Evolutionary conservation across 768 basidiomycete species (phyloP).

Genomic region (Rhodotorula kratochvilovae): DNA sequence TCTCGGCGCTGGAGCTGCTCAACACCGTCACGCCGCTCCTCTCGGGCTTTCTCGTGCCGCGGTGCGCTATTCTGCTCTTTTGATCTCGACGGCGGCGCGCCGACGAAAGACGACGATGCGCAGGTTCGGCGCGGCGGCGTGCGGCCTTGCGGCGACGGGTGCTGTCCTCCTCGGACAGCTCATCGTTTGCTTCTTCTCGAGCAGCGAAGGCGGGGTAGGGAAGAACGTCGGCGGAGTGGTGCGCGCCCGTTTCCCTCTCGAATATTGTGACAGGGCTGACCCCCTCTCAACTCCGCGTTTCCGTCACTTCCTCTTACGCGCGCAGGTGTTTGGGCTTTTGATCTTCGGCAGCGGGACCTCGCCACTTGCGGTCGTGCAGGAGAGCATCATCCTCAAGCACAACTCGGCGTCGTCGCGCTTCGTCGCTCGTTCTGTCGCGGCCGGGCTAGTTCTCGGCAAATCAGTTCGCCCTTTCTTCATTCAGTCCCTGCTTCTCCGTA

Average conservation of each 20-base stretch:
- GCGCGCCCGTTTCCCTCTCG: too few relatives aligned
- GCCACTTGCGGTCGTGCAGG: conserved; percentile 72
- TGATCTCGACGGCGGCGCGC: too few relatives aligned
- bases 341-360: conserved; percentile 74
- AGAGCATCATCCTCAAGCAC: conserved; percentile 77
- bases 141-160: conserved; percentile 69
- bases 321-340: conserved; percentile 62
- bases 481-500: too few relatives aligned
- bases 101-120: conserved; percentile 47
- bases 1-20: conserved; percentile 72
- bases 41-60: conserved; percentile 59
- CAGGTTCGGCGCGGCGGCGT: conserved; percentile 65
- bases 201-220: conserved; percentile 57
- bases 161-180: conserved; percentile 66
- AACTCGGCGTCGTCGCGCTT: conserved; percentile 60
- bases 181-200: conserved; percentile 64
- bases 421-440: conserved; percentile 68
- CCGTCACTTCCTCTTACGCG: background rate
- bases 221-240: conserved; percentile 51
- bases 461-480: conserved; percentile 41
- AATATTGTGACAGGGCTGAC: too few relatives aligned
- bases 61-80: background rate
- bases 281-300: too few relatives aligned
- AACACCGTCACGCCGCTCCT: conserved; percentile 73
- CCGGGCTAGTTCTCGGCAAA: conserved; percentile 79